Evolutionary conservation across 495 filamentous ascomycete species (phyloP).

Genomic region (Letharia lupina): DNA sequence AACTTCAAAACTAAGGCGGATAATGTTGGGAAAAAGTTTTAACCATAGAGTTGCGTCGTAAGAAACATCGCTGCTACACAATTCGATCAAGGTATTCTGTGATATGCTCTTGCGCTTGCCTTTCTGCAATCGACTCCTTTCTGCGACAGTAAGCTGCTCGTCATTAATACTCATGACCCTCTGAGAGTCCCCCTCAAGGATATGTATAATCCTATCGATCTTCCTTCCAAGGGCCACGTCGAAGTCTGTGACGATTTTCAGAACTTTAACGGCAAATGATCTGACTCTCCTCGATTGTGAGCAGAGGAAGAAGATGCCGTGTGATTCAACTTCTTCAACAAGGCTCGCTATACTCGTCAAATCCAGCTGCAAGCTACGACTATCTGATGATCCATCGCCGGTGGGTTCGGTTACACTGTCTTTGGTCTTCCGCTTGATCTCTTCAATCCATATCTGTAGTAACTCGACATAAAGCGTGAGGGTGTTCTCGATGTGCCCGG

Average conservation of each 20-base stretch:
- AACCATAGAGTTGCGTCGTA: slow-evolving; percentile 96
- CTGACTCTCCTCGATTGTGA: slow-evolving; percentile 87
- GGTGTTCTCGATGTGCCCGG: slow-evolving; percentile 91
- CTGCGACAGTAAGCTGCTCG: slow-evolving; percentile 82
- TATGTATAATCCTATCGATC: slow-evolving; percentile 72
- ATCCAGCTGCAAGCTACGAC: slow-evolving; percentile 66
- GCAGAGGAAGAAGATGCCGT: slow-evolving; percentile 96
- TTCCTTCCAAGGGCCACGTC: slow-evolving; percentile 81
- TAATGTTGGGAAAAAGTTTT: slow-evolving; percentile 93
- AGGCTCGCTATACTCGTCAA: slow-evolving; percentile 79
- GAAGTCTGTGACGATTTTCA: slow-evolving; percentile 88
- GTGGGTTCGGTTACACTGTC: slow-evolving; percentile 55
- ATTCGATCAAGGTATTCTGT: slow-evolving; percentile 79
- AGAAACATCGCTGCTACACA: slow-evolving; percentile 90
- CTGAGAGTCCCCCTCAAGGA: slow-evolving; percentile 82
- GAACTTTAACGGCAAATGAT: slow-evolving; percentile 81
- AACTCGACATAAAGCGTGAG: slow-evolving; percentile 87
- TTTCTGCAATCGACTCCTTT: slow-evolving; percentile 84
- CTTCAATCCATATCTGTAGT: slow-evolving; percentile 92
- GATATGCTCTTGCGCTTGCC: slow-evolving; percentile 78
- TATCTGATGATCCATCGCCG: slow-evolving; percentile 49
- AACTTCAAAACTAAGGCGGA: slow-evolving; percentile 81
- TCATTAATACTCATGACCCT: slow-evolving; percentile 88
- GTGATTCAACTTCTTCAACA: slow-evolving; percentile 93
- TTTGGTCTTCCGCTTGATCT: slow-evolving; percentile 79